These are phyloP conservation scores for Boletus speciosus DNA, from an alignment of 768 basidiomycete species.

Conservation along the genomic window DNA sequence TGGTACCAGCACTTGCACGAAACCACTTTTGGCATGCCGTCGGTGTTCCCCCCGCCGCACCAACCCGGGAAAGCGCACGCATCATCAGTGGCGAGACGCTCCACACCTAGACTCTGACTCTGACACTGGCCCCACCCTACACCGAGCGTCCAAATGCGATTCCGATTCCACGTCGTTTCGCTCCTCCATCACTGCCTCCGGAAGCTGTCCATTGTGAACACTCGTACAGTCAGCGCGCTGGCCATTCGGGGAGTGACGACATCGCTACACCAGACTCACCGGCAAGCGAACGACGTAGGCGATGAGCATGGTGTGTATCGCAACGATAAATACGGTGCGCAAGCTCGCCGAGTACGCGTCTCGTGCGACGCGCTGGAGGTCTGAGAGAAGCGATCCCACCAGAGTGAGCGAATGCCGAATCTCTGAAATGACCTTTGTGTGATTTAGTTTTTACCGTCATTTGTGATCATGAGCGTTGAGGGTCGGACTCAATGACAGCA, in stretches of 20 bases:
- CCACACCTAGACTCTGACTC: background rate
- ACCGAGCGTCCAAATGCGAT: background rate
- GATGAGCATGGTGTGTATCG: background rate
- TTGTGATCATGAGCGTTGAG: background rate
- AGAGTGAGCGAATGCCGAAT: conserved; percentile 14
- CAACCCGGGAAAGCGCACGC: background rate
- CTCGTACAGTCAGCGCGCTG: background rate
- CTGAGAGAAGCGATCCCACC: conserved; percentile 7
- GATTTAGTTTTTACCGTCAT: too few species aligned
- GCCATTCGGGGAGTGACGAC: background rate
- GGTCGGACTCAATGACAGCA: background rate
- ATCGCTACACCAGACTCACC: background rate
- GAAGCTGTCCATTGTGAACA: background rate
- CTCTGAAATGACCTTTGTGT: conserved; percentile 3
- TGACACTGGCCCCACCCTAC: too few species aligned
- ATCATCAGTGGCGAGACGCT: background rate
- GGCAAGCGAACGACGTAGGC: conserved; percentile 4
- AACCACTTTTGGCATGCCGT: background rate
- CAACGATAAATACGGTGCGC: conserved; percentile 9
- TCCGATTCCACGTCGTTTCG: background rate
- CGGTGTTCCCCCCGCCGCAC: background rate
- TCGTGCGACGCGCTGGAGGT: conserved; percentile 9
- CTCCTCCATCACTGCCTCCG: background rate
- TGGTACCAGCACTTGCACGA: too few species aligned
- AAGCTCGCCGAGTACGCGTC: conserved; percentile 9